Evolutionary conservation across 768 basidiomycete genomes (phyloP).

Genomic region (Dentipellis sp.): DNA sequence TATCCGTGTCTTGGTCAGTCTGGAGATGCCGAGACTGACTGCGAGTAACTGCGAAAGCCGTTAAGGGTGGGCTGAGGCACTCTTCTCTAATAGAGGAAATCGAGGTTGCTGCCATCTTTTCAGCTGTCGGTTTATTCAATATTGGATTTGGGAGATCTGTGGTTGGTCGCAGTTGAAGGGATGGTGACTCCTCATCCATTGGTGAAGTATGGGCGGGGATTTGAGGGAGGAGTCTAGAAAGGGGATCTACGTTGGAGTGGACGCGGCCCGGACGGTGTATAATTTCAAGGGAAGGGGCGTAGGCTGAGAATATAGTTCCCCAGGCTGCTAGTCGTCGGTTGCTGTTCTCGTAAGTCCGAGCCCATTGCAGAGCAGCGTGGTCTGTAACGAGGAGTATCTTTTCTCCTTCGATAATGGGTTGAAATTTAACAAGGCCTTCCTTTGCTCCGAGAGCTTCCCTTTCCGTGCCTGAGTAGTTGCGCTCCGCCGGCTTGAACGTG

Average conservation of each 20-base stretch:
- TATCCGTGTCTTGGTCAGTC: no score
- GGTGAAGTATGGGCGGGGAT: conserved; percentile 1
- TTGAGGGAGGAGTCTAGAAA: conserved; percentile 13
- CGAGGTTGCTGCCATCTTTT: no score
- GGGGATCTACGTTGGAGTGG: conserved; percentile 25
- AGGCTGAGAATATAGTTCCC: conserved; percentile 25
- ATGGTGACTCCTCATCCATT: neutral
- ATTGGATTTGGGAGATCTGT: neutral
- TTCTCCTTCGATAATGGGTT: conserved; percentile 28
- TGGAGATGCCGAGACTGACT: no score
- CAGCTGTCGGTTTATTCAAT: no score
- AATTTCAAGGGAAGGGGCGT: conserved; percentile 19
- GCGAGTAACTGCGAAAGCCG: no score
- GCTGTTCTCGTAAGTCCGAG: conserved; percentile 16
- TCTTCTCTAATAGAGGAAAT: no score
- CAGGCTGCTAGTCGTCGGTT: conserved; percentile 21
- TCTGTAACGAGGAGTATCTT: conserved; percentile 17
- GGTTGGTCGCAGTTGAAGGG: neutral
- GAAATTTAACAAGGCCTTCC: conserved; percentile 28
- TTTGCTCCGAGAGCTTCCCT: no score
- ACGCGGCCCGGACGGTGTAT: conserved; percentile 23
- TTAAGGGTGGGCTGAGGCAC: no score
- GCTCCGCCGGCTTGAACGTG: no score
- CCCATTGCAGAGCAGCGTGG: conserved; percentile 19
- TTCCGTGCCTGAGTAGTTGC: no score